Evolutionary conservation across 495 filamentous ascomycete species (phyloP).

Genomic region (Penicilliopsis zonata): DNA sequence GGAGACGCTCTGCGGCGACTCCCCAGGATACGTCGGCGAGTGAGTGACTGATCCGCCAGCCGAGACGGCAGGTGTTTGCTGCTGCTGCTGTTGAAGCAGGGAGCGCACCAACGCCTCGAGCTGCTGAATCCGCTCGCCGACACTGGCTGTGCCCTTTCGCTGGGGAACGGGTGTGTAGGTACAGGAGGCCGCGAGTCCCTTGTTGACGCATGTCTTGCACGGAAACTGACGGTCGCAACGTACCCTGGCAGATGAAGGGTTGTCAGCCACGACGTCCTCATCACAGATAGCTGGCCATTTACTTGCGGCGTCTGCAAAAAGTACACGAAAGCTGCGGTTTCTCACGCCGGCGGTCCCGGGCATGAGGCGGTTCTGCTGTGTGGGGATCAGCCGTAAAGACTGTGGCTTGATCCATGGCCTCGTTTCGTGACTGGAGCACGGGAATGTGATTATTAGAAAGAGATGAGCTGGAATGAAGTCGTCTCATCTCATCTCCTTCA

Average conservation of each 20-base stretch:
- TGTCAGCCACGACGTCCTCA: not conserved
- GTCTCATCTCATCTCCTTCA: no score
- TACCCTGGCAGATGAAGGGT: conserved; percentile 2
- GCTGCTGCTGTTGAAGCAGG: conserved; percentile 5
- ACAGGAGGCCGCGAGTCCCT: conserved; percentile 6
- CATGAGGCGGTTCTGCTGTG: not conserved
- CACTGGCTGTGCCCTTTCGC: conserved; percentile 1
- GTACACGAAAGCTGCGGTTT: conserved; percentile 9
- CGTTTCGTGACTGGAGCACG: not conserved
- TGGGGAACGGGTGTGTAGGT: conserved; percentile 3
- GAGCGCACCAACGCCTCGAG: conserved; percentile 8
- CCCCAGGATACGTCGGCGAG: not conserved
- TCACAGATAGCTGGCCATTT: not conserved
- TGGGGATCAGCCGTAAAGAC: not conserved
- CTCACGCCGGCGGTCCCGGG: conserved; percentile 4
- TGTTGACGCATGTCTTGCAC: conserved; percentile 8
- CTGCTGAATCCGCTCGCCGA: conserved; percentile 7
- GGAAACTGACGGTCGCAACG: conserved; percentile 9
- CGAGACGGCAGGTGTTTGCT: not conserved
- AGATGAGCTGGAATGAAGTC: not conserved
- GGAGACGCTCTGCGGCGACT: not conserved
- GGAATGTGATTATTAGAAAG: not conserved
- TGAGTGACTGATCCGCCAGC: not conserved
- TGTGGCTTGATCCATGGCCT: not conserved
- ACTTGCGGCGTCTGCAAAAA: conserved; percentile 8